These are phyloP conservation scores for Serendipita vermifera DNA, from an alignment of 768 basidiomycete species.

Conservation along the genomic window DNA sequence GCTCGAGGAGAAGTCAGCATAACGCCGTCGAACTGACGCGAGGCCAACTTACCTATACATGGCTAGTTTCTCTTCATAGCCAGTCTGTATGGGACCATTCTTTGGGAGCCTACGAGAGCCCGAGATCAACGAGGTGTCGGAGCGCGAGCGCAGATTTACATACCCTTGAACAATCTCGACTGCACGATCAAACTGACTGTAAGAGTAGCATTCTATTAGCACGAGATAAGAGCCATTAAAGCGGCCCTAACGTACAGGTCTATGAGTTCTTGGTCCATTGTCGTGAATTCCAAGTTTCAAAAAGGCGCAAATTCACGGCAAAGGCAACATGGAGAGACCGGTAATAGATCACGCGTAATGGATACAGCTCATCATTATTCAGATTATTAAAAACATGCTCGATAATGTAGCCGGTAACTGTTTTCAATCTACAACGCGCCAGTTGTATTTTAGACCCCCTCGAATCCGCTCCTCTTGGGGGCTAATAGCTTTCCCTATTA, in stretches of 20 bases:
- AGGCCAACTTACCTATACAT: conserved; percentile 64
- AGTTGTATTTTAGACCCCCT: conserved; percentile 62
- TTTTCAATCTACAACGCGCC: conserved; percentile 20
- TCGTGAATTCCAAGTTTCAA: background rate
- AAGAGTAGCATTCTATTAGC: background rate
- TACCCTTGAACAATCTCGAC: conserved; percentile 79
- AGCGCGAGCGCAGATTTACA: no score
- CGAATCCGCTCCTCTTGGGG: conserved; percentile 47
- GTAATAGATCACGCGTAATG: background rate
- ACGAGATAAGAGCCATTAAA: background rate
- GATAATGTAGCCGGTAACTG: background rate
- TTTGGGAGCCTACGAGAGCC: conserved; percentile 58
- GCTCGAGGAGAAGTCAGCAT: conserved; percentile 28
- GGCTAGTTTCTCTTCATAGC: conserved; percentile 85
- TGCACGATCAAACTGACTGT: conserved; percentile 74
- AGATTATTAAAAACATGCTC: background rate
- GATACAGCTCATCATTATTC: background rate
- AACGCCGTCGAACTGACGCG: background rate
- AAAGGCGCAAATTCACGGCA: background rate
- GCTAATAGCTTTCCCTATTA: conserved; percentile 48
- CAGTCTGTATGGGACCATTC: conserved; percentile 89
- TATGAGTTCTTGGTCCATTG: background rate
- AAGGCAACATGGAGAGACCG: background rate
- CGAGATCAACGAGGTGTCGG: background rate
- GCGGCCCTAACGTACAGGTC: background rate